These are phyloP conservation scores for Ophiostoma tasmaniense DNA, from an alignment of 2,329 filamentous ascomycete genomes.

Conservation along the genomic window DNA sequence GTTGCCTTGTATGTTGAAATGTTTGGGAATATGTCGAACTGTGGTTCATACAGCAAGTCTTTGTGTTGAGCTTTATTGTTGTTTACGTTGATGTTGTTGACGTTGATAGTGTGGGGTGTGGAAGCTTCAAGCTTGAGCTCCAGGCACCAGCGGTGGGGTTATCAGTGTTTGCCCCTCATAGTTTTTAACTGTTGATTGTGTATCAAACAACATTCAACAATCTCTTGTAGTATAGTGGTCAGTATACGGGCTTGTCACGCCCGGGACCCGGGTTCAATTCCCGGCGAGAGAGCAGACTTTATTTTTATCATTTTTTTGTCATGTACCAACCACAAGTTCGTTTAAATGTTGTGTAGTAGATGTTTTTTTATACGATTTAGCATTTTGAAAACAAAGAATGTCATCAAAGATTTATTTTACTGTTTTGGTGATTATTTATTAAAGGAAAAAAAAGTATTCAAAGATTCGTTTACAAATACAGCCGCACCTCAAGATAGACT, in stretches of 20 bases:
- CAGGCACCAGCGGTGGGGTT: background rate
- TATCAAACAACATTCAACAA: background rate
- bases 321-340: too few species aligned
- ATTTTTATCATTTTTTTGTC: background rate
- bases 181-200: too few species aligned
- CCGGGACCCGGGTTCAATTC: constrained; percentile 9
- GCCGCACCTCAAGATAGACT: background rate
- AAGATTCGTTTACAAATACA: background rate
- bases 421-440: too few species aligned
- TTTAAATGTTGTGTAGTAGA: too few species aligned
- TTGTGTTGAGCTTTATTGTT: background rate
- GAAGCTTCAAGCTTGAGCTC: background rate
- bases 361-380: too few species aligned
- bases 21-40: background rate
- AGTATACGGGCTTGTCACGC: constrained; percentile 11
- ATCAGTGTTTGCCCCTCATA: background rate
- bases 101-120: background rate
- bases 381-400: too few species aligned
- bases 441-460: too few species aligned
- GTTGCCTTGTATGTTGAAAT: background rate
- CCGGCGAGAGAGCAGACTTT: background rate
- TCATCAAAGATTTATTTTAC: too few species aligned
- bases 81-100: background rate
- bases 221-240: constrained; percentile 11
- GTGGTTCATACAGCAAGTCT: background rate